Conservation (phyloP, 768 basidiomycete species). For the Kwoniella pini region DNA sequence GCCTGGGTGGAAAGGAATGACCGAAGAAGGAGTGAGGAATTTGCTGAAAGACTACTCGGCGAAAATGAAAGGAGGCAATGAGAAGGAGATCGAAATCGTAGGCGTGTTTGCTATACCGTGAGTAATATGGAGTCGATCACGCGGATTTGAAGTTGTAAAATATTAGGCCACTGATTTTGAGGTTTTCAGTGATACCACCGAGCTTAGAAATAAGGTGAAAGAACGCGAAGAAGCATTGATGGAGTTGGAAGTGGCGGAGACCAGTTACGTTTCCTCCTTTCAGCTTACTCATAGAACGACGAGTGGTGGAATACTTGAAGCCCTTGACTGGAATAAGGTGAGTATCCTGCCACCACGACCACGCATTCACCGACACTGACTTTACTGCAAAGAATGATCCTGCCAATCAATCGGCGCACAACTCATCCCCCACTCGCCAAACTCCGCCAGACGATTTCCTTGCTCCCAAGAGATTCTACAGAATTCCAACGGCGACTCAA, state of each 20-base stretch:
- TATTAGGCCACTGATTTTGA: slow-evolving; percentile 19
- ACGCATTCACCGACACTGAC: too few species aligned
- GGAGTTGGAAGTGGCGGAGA: slow-evolving; percentile 76
- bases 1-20: slow-evolving; percentile 70
- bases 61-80: slow-evolving; percentile 52
- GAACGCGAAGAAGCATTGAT: slow-evolving; percentile 76
- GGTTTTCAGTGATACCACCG: slow-evolving; percentile 65
- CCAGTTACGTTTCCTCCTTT: slow-evolving; percentile 75
- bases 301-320: slow-evolving; percentile 57
- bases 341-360: too few species aligned
- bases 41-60: slow-evolving; percentile 67
- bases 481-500: neutral
- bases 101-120: slow-evolving; percentile 76
- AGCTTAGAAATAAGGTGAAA: slow-evolving; percentile 68
- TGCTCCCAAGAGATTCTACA: slow-evolving; percentile 8
- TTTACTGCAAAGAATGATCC: too few species aligned
- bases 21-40: slow-evolving; percentile 72
- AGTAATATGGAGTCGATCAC: slow-evolving; percentile 43
- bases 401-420: too few species aligned
- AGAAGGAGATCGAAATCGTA: slow-evolving; percentile 63
- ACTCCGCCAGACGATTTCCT: slow-evolving; percentile 11
- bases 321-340: slow-evolving; percentile 15
- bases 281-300: slow-evolving; percentile 46
- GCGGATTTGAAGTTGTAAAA: neutral
- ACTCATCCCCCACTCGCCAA: slow-evolving; percentile 10